Evolutionary conservation across 208 protist species (phyloP).

Genomic region (Trypanosoma boissoni): DNA sequence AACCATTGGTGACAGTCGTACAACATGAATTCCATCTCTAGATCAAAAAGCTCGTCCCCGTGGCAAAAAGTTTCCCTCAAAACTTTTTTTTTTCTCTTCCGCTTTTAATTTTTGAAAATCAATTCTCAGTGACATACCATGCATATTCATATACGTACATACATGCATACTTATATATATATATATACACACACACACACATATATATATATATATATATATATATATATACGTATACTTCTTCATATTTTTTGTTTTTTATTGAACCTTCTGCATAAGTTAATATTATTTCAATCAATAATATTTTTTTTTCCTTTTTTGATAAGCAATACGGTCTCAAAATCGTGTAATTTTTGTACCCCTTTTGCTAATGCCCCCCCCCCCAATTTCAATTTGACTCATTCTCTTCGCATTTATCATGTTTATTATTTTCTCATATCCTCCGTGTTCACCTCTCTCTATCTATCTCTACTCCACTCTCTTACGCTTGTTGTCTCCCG

Average conservation of each 20-base stretch:
- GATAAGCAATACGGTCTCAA: not conserved
- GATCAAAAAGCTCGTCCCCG: too few species aligned
- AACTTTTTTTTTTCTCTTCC: not conserved
- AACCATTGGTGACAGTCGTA: too few species aligned
- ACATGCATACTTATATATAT: not conserved
- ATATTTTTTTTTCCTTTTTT: constrained; percentile 6
- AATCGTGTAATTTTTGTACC: not conserved
- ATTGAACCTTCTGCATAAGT: not conserved
- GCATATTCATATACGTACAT: not conserved
- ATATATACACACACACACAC: not conserved
- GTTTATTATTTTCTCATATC: not conserved
- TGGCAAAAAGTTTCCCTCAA: too few species aligned
- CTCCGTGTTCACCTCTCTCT: too few species aligned
- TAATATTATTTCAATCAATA: constrained; percentile 1
- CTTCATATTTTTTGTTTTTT: not conserved
- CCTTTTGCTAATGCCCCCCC: too few species aligned
- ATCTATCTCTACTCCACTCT: too few species aligned
- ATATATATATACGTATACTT: not conserved
- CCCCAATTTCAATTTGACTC: too few species aligned
- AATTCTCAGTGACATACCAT: not conserved
- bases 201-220: not conserved
- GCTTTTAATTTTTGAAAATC: not conserved
- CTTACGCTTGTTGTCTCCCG: too few species aligned
- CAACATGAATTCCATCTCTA: too few species aligned
- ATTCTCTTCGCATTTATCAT: too few species aligned